Evolutionary conservation across 768 basidiomycete genomes (phyloP), one percentile per base, ranked within the genome.

Genomic region (Russula vinacea): DNA sequence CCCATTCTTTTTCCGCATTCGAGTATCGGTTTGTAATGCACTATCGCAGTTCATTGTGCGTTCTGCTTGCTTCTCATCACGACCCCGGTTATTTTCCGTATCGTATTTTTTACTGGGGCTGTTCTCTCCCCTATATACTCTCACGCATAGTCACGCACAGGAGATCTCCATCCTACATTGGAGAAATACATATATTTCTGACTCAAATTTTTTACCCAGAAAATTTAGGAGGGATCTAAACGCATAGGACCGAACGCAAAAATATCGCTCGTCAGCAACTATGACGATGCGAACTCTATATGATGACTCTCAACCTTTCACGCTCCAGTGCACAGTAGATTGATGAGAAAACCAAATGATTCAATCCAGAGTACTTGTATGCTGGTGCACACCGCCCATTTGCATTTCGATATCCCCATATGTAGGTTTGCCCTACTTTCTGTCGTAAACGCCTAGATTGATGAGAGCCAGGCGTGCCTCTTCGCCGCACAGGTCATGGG

Each of bases 121-220:
- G 47, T 42, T 49, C 5, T 32, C 19, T 49, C 26, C 24, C 35
- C 19, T 40, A 52, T 54, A 59, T 16, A 29, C 24, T 24, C 22
- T 42, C 35, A 42, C 58, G 2, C 29, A 56, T 56, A 52, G 40
- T 17, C 40, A 40, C 29, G 13, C 16, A 33, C 33, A 57, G 50
- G 29, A 29, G 42, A 26, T 57, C 14, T 45, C 16, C 13, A 45
- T 51, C 22, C 9, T 49, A 14, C 44, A 14, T 39, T 24, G 17
- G 16, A 37, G 24, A 44, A 64, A 54, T 45, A 47, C 42, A 58
- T n/a, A 22, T 17, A 44, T 63, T 54, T 17, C 3, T 3, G 22
- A 32, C 49, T n/a, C 50, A n/a, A 58, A 2, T 56, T 19, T 16
- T 29, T 32, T 13, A 17, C 4, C 32, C 17, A 22, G 29, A 45